Evolutionary conservation across 2,329 filamentous ascomycete genomes (phyloP).

Genomic region (Juglanconis oblonga): DNA sequence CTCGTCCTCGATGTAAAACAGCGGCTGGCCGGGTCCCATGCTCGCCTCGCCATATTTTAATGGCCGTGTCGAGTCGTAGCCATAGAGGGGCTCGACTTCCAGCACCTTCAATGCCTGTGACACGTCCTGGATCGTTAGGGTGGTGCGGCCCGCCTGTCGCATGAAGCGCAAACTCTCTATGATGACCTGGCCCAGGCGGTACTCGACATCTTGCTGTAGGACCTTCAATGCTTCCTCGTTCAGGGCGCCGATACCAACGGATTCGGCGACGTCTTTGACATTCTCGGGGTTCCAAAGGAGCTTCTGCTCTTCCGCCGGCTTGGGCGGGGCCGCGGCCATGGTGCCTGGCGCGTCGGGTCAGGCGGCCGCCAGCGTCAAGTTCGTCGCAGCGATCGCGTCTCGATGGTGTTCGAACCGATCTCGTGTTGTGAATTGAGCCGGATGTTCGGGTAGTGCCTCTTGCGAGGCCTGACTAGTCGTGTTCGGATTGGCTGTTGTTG

Average conservation of each 20-base stretch:
- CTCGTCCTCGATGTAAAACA: constrained; percentile 98
- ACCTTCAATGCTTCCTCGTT: constrained; percentile 84
- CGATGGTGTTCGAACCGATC: background rate
- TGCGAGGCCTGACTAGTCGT: background rate
- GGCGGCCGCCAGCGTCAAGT: background rate
- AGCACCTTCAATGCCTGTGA: constrained; percentile 80
- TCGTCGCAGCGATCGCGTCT: background rate
- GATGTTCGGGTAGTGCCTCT: background rate
- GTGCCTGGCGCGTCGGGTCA: constrained; percentile 1
- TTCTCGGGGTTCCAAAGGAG: constrained; percentile 95
- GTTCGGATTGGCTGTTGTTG: background rate
- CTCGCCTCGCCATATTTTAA: constrained; percentile 92
- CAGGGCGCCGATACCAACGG: constrained; percentile 79
- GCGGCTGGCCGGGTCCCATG: constrained; percentile 85
- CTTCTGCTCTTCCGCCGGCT: constrained; percentile 37
- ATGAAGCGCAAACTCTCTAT: constrained; percentile 95
- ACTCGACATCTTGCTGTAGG: constrained; percentile 91
- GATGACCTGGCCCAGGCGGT: constrained; percentile 87
- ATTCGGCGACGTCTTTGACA: constrained; percentile 92
- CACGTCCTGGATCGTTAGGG: constrained; percentile 84
- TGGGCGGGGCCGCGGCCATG: constrained; percentile 19
- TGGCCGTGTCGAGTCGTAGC: constrained; percentile 89
- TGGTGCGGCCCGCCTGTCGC: constrained; percentile 84
- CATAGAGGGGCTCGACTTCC: constrained; percentile 92
- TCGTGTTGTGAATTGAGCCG: background rate